phyloP scores from a whole-genome alignment of 139 green algal species.

The Medakamo hakoo region DNA sequence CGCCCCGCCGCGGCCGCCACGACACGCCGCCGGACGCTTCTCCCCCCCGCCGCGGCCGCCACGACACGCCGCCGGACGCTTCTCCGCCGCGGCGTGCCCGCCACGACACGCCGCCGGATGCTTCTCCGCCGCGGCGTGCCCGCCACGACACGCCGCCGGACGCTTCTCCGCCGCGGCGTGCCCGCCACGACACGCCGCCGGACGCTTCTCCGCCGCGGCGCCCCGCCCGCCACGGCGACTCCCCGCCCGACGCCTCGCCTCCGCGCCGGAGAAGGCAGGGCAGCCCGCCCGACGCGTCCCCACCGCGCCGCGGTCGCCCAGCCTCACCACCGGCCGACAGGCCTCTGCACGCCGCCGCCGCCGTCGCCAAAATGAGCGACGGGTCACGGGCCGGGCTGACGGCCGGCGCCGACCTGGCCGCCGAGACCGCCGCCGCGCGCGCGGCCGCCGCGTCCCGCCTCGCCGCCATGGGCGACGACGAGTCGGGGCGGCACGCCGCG shows the following conservation, averaged over 20 bases:
- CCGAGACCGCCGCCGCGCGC: conserved; percentile 20
- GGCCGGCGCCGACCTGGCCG: conserved; percentile 8
- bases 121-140: conserved; percentile 13
- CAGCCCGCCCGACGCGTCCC: conserved; percentile 18
- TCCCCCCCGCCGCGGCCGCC: conserved; percentile 1
- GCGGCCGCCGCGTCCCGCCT: conserved; percentile 14
- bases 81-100: conserved; percentile 13
- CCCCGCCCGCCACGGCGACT: conserved; percentile 5
- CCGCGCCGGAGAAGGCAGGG: conserved; percentile 4
- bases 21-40: conserved; percentile 6
- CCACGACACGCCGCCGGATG: conserved; percentile 20
- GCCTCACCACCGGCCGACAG: conserved; percentile 15
- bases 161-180: conserved; percentile 13
- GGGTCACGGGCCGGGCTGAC: not conserved
- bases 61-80: conserved; percentile 17
- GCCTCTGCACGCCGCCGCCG: conserved; percentile 12
- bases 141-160: conserved; percentile 16
- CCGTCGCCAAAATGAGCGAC: not conserved
- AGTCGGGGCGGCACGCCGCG: conserved; percentile 27
- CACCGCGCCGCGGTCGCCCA: conserved; percentile 10
- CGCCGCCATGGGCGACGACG: conserved; percentile 5
- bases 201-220: conserved; percentile 8
- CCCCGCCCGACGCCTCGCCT: conserved; percentile 7
- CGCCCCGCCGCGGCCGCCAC: not conserved
- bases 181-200: conserved; percentile 4